phyloP scores from a whole-genome alignment of 768 basidiomycete genomes.

The Jaapia argillacea region DNA sequence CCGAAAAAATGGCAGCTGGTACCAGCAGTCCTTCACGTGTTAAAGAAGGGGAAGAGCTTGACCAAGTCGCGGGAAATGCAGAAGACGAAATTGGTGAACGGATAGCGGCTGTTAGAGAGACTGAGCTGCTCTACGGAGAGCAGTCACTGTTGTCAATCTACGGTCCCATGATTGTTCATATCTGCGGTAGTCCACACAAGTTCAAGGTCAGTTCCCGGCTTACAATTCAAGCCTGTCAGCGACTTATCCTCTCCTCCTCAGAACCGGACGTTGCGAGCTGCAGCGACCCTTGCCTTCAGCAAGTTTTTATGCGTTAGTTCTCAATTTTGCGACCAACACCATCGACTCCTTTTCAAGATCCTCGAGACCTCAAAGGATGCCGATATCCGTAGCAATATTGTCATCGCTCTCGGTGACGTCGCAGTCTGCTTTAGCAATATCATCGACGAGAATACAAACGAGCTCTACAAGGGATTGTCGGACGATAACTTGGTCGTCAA shows the following conservation, averaged over 20 bases:
- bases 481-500: constrained; percentile 86
- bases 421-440: constrained; percentile 97
- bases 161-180: constrained; percentile 84
- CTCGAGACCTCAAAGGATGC: constrained; percentile 87
- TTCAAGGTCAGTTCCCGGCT: constrained; percentile 55
- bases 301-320: constrained; percentile 96
- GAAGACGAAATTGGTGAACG: constrained; percentile 98
- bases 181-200: constrained; percentile 82
- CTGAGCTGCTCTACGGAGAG: constrained; percentile 77
- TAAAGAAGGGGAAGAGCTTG: constrained; percentile 75
- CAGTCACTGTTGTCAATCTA: constrained; percentile 76
- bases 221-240: background rate
- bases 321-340: constrained; percentile 85
- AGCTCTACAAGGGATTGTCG: constrained; percentile 88
- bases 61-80: constrained; percentile 94
- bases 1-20: constrained; percentile 47
- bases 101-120: constrained; percentile 75
- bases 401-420: constrained; percentile 95
- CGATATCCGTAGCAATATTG: constrained; percentile 89
- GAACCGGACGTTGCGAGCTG: constrained; percentile 81
- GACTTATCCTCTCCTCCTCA: constrained; percentile 19
- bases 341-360: constrained; percentile 85
- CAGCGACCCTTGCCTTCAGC: constrained; percentile 82
- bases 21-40: constrained; percentile 27
- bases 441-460: constrained; percentile 94